Conservation (phyloP, 495 filamentous ascomycete species). For the Rusavskia elegans region DNA sequence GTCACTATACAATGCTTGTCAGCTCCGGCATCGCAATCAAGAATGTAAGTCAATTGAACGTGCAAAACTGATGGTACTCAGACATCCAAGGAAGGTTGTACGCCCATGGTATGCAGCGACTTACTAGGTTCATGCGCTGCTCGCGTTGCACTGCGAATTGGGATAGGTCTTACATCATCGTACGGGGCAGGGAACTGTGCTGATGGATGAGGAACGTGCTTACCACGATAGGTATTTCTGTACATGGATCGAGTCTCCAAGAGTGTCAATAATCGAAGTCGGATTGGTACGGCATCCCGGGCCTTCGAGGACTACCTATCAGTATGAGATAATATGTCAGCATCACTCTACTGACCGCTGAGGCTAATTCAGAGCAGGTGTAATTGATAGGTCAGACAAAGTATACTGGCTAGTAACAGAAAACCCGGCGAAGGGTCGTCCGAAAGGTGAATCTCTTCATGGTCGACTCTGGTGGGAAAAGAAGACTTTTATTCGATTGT, state of each 20-base stretch:
- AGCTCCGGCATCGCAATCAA: no score
- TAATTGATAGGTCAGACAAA: slow-evolving; percentile 53
- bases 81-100: slow-evolving; percentile 32
- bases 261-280: no score
- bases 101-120: slow-evolving; percentile 24
- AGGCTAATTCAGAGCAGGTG: neutral
- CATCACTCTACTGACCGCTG: no score
- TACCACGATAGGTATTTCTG: neutral
- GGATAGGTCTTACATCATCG: slow-evolving; percentile 29
- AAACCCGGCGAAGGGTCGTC: slow-evolving; percentile 50
- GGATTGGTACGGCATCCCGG: no score
- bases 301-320: no score
- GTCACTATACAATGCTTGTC: neutral
- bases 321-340: no score
- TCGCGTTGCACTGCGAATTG: slow-evolving; percentile 36
- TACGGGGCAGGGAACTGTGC: slow-evolving; percentile 1
- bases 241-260: no score
- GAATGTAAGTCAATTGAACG: neutral
- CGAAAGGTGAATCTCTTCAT: slow-evolving; percentile 64
- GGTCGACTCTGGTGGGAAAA: slow-evolving; percentile 90
- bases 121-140: slow-evolving; percentile 28
- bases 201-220: neutral
- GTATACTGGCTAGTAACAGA: slow-evolving; percentile 98
- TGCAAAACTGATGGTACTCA: slow-evolving; percentile 12
- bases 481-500: slow-evolving; percentile 69